Percentiles rank a stretch among this genome's conserved stretches.
These are phyloP conservation scores for Phlebopus sp. DNA, from an alignment of 1,284 basidiomycete species.

Conservation along the genomic window DNA sequence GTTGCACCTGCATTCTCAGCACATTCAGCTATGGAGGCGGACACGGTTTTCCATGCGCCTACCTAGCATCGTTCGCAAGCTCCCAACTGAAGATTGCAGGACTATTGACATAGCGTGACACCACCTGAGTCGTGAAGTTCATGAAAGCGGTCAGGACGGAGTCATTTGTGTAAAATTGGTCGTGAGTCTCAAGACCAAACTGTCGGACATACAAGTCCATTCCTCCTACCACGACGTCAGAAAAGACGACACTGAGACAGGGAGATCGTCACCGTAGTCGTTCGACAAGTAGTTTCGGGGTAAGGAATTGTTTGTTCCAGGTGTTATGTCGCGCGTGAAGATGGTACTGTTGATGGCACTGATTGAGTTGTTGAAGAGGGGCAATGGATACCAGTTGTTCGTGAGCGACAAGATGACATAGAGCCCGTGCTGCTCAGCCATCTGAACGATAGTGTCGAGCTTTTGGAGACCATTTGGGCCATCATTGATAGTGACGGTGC, in stretches of 20 bases:
- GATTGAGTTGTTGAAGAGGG: conserved; percentile 15
- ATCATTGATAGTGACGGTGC: conserved; percentile 50
- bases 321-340: conserved; percentile 33
- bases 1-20: conserved; percentile 42
- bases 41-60: background rate
- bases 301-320: conserved; percentile 38
- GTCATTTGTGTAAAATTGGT: conserved; percentile 55
- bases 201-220: conserved; percentile 64
- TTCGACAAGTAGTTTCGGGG: conserved; percentile 57
- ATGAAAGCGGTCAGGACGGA: conserved; percentile 49
- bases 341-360: conserved; percentile 15
- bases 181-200: conserved; percentile 47
- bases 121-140: conserved; percentile 55
- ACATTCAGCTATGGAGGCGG: conserved; percentile 9
- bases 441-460: conserved; percentile 59
- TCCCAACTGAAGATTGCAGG: conserved; percentile 59
- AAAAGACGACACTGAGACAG: conserved; percentile 1
- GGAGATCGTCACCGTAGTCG: conserved; percentile 48
- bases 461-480: conserved; percentile 65
- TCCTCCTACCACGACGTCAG: conserved; percentile 41
- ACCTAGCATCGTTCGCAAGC: conserved; percentile 64
- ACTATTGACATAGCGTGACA: conserved; percentile 51
- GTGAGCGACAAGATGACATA: conserved; percentile 63
- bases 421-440: conserved; percentile 58
- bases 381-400: conserved; percentile 64